Percentiles rank a stretch among this genome's conserved stretches.
Conservation (phyloP, 2,329 filamentous ascomycete species). For the Exophiala spinifera region DNA sequence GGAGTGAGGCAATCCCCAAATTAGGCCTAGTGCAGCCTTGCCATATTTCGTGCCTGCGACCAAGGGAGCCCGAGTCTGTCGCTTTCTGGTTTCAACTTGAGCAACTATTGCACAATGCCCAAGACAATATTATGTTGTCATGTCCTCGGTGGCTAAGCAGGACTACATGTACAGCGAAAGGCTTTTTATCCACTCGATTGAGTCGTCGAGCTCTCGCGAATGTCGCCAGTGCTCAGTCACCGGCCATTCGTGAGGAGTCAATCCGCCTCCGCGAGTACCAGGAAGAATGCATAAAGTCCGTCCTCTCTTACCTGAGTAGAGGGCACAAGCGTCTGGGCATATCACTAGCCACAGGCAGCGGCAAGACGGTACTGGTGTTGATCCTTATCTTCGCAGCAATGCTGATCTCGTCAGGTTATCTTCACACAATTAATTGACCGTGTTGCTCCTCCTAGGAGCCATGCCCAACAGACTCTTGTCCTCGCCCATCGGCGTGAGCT, state of each 20-base stretch:
- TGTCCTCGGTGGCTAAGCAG: constrained; percentile 32
- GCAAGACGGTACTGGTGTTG: constrained; percentile 67
- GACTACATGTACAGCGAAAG: constrained; percentile 13
- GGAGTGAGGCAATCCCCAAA: too few species aligned
- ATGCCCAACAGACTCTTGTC: constrained; percentile 76
- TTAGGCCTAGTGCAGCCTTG: too few species aligned
- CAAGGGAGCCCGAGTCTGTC: too few species aligned
- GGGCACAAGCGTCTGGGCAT: constrained; percentile 79
- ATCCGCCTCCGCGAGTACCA: constrained; percentile 78
- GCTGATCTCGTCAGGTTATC: constrained; percentile 64
- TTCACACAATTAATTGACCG: constrained; percentile 93
- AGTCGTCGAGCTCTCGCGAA: constrained; percentile 30
- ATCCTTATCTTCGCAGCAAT: neutral
- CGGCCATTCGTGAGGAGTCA: constrained; percentile 29
- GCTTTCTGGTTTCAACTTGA: too few species aligned
- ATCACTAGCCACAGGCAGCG: constrained; percentile 81
- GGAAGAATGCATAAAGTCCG: constrained; percentile 83
- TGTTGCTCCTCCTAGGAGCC: constrained; percentile 55
- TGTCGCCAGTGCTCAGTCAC: constrained; percentile 17
- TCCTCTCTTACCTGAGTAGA: constrained; percentile 63
- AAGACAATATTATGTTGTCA: constrained; percentile 27
- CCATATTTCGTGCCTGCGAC: too few species aligned
- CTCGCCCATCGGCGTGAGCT: constrained; percentile 89
- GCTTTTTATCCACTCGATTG: constrained; percentile 4
- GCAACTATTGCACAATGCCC: neutral